Evolutionary conservation across 2,329 filamentous ascomycete genomes (phyloP).

Genomic region (Aspergillus fumigatus): DNA sequence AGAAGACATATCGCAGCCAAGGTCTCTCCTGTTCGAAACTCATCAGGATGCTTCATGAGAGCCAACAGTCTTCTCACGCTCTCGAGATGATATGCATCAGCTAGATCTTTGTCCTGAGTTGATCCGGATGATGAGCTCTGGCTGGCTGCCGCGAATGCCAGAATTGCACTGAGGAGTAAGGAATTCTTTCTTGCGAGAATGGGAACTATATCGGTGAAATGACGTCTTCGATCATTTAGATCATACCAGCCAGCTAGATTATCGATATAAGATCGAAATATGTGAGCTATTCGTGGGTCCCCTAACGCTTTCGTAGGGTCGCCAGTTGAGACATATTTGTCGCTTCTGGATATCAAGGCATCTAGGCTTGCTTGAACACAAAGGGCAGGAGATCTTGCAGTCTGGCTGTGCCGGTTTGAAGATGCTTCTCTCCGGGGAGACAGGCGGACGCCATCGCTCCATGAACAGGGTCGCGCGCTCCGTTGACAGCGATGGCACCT

Average conservation of each 20-base stretch:
- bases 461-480: constrained; percentile 2
- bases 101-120: constrained; percentile 16
- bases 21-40: constrained; percentile 36
- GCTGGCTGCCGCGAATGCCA: constrained; percentile 46
- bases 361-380: background rate
- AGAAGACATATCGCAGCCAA: constrained; percentile 47
- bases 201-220: constrained; percentile 37
- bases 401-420: background rate
- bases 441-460: background rate
- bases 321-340: constrained; percentile 5
- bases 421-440: background rate
- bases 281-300: constrained; percentile 3
- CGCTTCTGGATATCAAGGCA: background rate
- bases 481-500: constrained; percentile 1
- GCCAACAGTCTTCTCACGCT: constrained; percentile 40
- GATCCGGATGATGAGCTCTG: constrained; percentile 20
- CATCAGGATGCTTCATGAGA: constrained; percentile 28
- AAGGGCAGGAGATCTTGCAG: background rate
- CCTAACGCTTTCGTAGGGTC: constrained; percentile 7
- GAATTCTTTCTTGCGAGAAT: constrained; percentile 35
- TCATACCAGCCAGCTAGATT: constrained; percentile 46
- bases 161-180: constrained; percentile 42
- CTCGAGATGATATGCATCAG: constrained; percentile 39
- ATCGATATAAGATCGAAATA: constrained; percentile 39
- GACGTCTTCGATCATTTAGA: constrained; percentile 36